Base-by-base conservation (phyloP, 495 filamentous ascomycete genomes). In the Astrothelium macrocarpum region DNA sequence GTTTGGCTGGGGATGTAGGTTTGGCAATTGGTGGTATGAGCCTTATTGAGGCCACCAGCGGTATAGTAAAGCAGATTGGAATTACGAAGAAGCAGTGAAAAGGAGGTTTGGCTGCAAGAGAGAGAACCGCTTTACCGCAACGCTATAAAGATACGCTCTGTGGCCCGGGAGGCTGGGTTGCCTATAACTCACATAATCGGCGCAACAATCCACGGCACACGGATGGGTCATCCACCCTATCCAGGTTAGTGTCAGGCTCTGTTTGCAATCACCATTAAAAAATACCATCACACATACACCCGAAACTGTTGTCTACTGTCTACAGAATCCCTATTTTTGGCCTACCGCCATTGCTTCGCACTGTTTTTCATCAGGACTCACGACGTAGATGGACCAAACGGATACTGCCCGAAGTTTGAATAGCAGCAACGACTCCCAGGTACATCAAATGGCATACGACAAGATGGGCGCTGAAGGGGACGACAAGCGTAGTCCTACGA, bases 21-120 rank as follows among this genome's bases (percentile, higher is more conserved):
- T 65, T 66, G 66, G 68, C 61, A 56, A 67, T 66, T 59, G 62
- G 66, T 67, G 64, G 68, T 72, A 34, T 64, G 62, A 46, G 65
- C 62, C 49, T 66, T 66, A 60, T 64, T 64, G 62, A 60, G 45
- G 32, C 46, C 45, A 64, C 39, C 65, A 60, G 62, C 65, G 20
- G 32, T 66, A 59, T 46, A 56, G 60, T 45, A 32, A 65, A 62
- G 58, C 58, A 59, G 32, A 46, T 49, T 62, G 58, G 62, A 49
- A 20, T 11, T 3, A 49, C n/a, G n/a, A 49, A 56, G 64, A 62
- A 62, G 46, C 53, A 62, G 59, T 46, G 60, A 66, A 59, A 62
- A 62, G 64, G 59, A 60, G 39, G 60, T 29, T 62, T 66, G 36
- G 62, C 60, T 66, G 58, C 18, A 49, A 49, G 43, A 49, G 43